Base-by-base conservation (phyloP, 305 asterid genomes). In the Salvia sclarea region DNA sequence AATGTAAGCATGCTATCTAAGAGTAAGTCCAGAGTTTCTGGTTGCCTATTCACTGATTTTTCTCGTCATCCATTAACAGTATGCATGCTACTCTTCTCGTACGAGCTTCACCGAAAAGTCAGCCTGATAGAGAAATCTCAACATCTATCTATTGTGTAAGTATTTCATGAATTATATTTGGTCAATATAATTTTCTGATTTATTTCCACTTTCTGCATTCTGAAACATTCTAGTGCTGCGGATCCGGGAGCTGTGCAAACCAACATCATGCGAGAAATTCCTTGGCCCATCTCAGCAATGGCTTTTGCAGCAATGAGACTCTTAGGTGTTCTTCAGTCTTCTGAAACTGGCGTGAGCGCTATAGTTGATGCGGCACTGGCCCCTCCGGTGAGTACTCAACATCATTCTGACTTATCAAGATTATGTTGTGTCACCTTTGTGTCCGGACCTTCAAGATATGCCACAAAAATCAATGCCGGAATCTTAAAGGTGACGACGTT, bases 211-310 rank as follows among this genome's bases (percentile, higher is more conserved):
- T 66, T 53, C 38, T 18, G 21, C 57, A 49, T 66, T 67, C 16
- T 24, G 54, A 25, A 68, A 71, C 61, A 57, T 44, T 73, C 17
- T 78, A 92, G 98, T 53, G 91, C 87, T 41, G 96, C 71, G 61
- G 98, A 90, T 75, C 97, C 95, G 79, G 97, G 97, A 72, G 80
- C 82, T 6, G 98, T 86, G 79, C 69, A 86, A 78, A 92, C 96
- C 59, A 86, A 86, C 57, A 86, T 92, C 66, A 85, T 92, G 96
- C 88, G 95, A 47, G 97, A 90, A 84, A 43, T 90, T 59, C 98
- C 98, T 45, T 64, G 82, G 8, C 50, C 72, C 28, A 25, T 92
- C 60, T 74, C 89, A 20, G 55, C 49, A 48, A 60, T 79, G 68
- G 88, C 98, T 59, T 80, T 49, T 72, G 1, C 57, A 6, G 65